Base-by-base conservation (phyloP, 495 filamentous ascomycete genomes). In the Cercophora newfieldiana region DNA sequence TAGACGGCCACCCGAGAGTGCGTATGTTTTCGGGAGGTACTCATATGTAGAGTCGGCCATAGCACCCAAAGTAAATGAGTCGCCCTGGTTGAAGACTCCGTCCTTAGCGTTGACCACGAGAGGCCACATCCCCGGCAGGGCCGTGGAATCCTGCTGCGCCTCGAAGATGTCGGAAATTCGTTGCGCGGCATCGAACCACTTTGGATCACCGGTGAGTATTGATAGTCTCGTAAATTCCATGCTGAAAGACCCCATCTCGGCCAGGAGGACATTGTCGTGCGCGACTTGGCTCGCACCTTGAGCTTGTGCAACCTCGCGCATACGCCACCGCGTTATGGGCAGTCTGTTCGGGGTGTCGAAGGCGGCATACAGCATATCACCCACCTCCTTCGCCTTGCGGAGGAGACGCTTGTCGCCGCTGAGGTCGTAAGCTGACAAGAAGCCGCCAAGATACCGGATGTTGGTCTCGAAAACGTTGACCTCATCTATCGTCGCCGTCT, bases 261-360 rank as follows among this genome's bases (percentile, higher is more conserved):
- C 78, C 18, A 80, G 73, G 0, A 81, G 70, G 30, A 75, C 70
- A 31, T 72, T 69, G 1, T 74, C 68, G 21, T 70, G 64, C 16
- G 80, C 80, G 0, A 68, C 47, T 26, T 79, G 80, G 0, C 54
- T 25, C 7, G 72, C 69, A 21, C 69, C 66, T 26, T 66, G 71
- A 10, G 48, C 16, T 28, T 56, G 18, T 6, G 74, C 69, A 0
- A 80, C 74, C 21, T 61, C 64, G 50, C 71, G 68, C 1, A 76
- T 74, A 28, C 85, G 80, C 75, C 93, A 90, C 73, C 85, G 89
- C 12, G 91, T 88, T 7, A 88, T 74, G 8, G 93, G 93, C 92
- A 97, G 94, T 48, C 91, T 86, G 72, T 95, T 97, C 0, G 93
- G 92, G 10, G 93, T 97, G 72, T 97, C 93, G 73, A 97, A 97